Evolutionary conservation across 257 asterid genomes (phyloP), one percentile per base, ranked within the genome.

Genomic region (Solanum bulbocastanum): DNA sequence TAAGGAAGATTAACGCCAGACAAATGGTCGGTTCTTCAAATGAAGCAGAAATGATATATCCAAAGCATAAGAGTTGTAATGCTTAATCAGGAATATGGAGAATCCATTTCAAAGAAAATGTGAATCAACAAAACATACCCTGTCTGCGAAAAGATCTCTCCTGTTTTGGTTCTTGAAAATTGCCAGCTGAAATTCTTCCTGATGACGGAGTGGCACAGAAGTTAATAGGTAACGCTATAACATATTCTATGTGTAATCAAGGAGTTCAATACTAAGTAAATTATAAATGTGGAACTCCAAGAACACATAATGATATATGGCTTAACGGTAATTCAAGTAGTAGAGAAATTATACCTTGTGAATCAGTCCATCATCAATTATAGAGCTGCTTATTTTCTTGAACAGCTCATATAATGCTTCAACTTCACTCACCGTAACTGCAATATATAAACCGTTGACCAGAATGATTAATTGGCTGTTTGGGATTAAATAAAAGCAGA

Each of bases 151-250:
- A 42, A 97, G 92, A 91, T 95, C 93, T 87, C 92, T 91, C 92
- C 79, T 91, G 92, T 94, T 92, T 90, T 86, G 87, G 92, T 95
- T 96, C 92, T 96, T 88, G 76, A 97, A 95, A 86, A 97, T 95
- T 23, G 99, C 98, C 58, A 97, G 91, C 93, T 96, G 98, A 91
- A 97, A 95, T 83, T 97, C 99, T 92, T 95, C 99, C 99, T 97
- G 93, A 76, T 40, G 88, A 92, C 14, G 68, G 35, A 49, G 81
- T 90, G 36, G 56, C 88, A 89, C 20, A 39, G 68, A 75, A 88
- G 78, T 69, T 68, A 85, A 46, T 71, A 20, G 39, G 88, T 42
- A 76, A 36, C 73, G 0, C 73, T 23, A 16, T 27, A 40, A 15
- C 27, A 35, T 68, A 44, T 60, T 49, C 75, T 81, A 82, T 1